Evolutionary conservation across 192 early-diverging fungal genomes (phyloP).

Genomic region (Gaertneriomyces semiglobifer): DNA sequence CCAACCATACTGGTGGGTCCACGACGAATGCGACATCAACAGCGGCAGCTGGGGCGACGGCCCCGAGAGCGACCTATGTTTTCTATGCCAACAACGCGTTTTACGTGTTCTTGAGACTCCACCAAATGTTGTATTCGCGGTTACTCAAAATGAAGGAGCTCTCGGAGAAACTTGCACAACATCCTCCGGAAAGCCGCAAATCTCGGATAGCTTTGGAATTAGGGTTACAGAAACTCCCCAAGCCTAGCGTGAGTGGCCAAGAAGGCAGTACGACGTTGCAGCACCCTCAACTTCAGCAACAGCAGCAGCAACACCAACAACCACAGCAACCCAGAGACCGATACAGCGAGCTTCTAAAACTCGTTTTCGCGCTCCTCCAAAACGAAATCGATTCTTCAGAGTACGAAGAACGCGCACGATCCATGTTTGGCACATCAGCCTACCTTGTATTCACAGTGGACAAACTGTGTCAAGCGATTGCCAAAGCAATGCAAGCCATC

Average conservation of each 20-base stretch:
- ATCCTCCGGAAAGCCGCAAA: constrained; percentile 45
- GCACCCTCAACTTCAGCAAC: constrained; percentile 4
- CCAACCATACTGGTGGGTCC: too few relatives aligned
- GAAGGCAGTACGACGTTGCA: neutral
- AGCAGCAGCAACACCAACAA: neutral
- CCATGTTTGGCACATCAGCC: constrained; percentile 85
- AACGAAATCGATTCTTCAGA: constrained; percentile 72
- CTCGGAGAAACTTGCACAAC: constrained; percentile 53
- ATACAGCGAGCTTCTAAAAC: constrained; percentile 70
- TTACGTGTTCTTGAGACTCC: constrained; percentile 87
- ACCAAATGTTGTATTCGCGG: constrained; percentile 82
- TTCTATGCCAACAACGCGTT: constrained; percentile 86
- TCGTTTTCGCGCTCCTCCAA: constrained; percentile 73
- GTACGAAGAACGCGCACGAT: constrained; percentile 86
- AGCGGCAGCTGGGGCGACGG: neutral
- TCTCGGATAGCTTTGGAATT: constrained; percentile 61
- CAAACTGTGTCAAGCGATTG: constrained; percentile 74
- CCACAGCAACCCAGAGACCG: constrained; percentile 50
- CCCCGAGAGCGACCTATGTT: constrained; percentile 42
- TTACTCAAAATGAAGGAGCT: constrained; percentile 75
- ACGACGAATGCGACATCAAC: too few relatives aligned
- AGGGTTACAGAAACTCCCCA: constrained; percentile 36
- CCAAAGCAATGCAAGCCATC: constrained; percentile 73
- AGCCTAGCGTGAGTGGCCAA: constrained; percentile 14
- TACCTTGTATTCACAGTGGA: constrained; percentile 88